Base-by-base conservation (phyloP, 2,329 filamentous ascomycete genomes). In the Xylaria sp. region DNA sequence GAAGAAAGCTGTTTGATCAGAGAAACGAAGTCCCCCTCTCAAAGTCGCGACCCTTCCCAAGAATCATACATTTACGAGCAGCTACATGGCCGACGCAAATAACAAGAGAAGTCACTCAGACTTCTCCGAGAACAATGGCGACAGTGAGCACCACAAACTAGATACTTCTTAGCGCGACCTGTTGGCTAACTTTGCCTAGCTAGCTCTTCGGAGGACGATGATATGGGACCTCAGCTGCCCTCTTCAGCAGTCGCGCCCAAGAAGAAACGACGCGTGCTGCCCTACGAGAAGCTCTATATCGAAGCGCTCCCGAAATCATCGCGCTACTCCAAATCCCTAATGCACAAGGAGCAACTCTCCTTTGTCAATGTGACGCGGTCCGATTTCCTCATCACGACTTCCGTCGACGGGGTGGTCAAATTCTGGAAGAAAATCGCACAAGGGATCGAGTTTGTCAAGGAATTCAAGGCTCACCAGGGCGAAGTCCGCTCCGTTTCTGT, bases 341-440 rank as follows among this genome's bases (percentile, higher is more conserved):
- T 99, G 95, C 94, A 99, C 81, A 92, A 93, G 76, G 94, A 99
- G 63, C 92, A 96, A 74, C 76, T 99, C 45, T 84, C 89, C 52
- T 97, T 92, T 67, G 84, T 91, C 59, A 95, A 88, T 11, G 87
- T 96, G 71, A 96, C 95, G 1, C 92, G 92, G 55, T 97, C 93
- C 55, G 94, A 97, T 64, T 99, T 99, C 69, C 79, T 99, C 37
- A 94, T 99, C 59, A 99, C 94, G 1, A 91, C 90, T 57, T 97
- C 94, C 0, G 77, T 90, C 40, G 94, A 99, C 69, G 95, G 95
- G n/a, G 89, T 93, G 0, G 93, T 97, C 64, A 99, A 99, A 73
- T 99, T 99, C 72, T 99, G 94, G 94, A 99, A 99, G 77, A 99
- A 99, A 76, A 84, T 90, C 60, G 87, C 85, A 1, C 87, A 90